Conservation (phyloP, 176 grass and related monocot genomes). For the Avena eriantha region DNA sequence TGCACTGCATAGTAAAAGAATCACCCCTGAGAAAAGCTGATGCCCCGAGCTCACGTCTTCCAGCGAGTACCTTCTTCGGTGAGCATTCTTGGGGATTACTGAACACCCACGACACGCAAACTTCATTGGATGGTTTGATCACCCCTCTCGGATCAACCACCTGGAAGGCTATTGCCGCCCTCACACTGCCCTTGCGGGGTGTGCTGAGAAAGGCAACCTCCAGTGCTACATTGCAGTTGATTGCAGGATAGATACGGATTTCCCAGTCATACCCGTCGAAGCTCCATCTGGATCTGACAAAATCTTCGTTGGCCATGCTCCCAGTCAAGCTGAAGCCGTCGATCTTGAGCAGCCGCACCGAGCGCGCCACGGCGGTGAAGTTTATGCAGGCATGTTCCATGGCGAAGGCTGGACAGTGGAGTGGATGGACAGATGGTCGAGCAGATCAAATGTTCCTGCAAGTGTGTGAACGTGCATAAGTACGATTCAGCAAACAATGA, state of each 20-base stretch:
- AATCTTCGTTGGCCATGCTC: neutral
- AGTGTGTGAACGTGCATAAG: neutral
- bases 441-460: neutral
- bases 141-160: neutral
- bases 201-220: neutral
- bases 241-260: neutral
- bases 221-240: neutral
- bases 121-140: neutral
- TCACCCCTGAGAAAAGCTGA: neutral
- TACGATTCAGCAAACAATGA: neutral
- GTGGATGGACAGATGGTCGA: neutral
- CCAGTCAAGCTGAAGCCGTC: neutral
- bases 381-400: neutral
- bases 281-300: neutral
- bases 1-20: conserved; percentile 15
- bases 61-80: neutral
- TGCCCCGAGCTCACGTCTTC: neutral
- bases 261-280: conserved; percentile 15
- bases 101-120: neutral
- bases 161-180: neutral
- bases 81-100: neutral
- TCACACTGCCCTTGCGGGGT: neutral
- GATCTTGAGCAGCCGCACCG: neutral
- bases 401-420: neutral
- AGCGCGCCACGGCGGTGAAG: neutral